Percentiles rank a stretch among this genome's conserved stretches.
phyloP scores from a whole-genome alignment of 2,329 filamentous ascomycete species.

The Magnaporthales sp. region DNA sequence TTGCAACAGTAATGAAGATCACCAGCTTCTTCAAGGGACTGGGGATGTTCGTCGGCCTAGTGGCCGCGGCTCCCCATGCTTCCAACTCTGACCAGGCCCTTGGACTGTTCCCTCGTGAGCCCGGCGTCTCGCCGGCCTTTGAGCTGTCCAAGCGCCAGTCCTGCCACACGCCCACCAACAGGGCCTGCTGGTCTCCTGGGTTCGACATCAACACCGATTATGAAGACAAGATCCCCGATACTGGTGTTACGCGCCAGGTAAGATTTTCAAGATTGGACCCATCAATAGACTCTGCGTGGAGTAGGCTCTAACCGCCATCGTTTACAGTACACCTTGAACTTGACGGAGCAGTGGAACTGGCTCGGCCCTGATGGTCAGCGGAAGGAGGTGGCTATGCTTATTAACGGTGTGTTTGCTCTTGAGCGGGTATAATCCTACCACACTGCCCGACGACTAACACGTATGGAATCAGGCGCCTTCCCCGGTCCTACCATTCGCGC shows the following conservation, averaged over 20 bases:
- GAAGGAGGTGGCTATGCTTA: constrained; percentile 14
- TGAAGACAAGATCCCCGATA: constrained; percentile 10
- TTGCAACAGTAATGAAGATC: neutral
- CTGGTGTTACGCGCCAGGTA: constrained; percentile 9
- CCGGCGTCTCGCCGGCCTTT: neutral
- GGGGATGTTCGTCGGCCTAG: neutral
- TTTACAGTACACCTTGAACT: constrained; percentile 10
- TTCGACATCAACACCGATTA: constrained; percentile 16
- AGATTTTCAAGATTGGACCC: neutral
- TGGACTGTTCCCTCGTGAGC: neutral
- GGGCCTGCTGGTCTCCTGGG: constrained; percentile 13
- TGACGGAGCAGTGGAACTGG: constrained; percentile 13
- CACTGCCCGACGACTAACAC: neutral
- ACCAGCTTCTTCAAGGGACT: neutral
- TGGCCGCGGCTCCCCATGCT: neutral
- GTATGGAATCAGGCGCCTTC: constrained; percentile 6
- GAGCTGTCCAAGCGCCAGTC: constrained; percentile 5
- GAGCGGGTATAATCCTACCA: neutral
- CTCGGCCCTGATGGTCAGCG: constrained; percentile 11
- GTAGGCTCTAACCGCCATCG: neutral
- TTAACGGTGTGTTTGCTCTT: constrained; percentile 10
- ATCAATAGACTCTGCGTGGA: no score
- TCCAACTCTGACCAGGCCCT: neutral
- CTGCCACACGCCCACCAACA: constrained; percentile 12
- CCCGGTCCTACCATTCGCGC: constrained; percentile 9